Evolutionary conservation across 495 filamentous ascomycete species (phyloP).

Genomic region (Daldinia bambusicola): DNA sequence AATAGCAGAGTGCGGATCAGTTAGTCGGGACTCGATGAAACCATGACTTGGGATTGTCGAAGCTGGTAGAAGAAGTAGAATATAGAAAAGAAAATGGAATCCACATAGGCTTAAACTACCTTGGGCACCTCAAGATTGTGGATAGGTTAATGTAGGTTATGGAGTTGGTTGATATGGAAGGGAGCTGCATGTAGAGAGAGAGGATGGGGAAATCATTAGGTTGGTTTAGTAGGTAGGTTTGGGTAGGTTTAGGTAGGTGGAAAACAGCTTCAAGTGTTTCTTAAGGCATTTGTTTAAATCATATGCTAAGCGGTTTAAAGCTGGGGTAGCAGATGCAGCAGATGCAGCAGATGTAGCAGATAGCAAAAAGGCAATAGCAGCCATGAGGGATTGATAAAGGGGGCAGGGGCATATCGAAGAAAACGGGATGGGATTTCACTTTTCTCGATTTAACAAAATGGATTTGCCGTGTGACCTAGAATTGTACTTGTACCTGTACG

Average conservation of each 20-base stretch:
- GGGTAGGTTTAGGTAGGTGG: too few relatives aligned
- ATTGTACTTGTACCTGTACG: conserved; percentile 37
- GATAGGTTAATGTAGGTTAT: conserved; percentile 6
- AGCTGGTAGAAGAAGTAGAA: conserved; percentile 2
- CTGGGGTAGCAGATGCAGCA: too few relatives aligned
- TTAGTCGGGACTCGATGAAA: conserved; percentile 7
- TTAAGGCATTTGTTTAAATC: too few relatives aligned
- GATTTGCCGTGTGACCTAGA: conserved; percentile 43
- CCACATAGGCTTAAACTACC: background rate
- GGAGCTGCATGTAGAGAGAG: background rate
- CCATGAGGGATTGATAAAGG: conserved; percentile 31
- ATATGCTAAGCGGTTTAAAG: background rate
- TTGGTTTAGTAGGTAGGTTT: too few relatives aligned
- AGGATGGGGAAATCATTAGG: conserved; percentile 15
- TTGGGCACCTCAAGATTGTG: background rate
- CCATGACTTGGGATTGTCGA: background rate
- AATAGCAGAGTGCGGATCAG: background rate
- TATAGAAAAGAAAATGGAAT: background rate
- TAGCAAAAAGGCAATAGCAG: background rate
- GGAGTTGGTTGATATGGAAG: background rate
- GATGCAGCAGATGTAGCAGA: too few relatives aligned
- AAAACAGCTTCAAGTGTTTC: too few relatives aligned
- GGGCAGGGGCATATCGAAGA: conserved; percentile 41
- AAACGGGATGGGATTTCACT: conserved; percentile 48
- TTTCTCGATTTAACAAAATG: conserved; percentile 46